Evolutionary conservation across 2,329 filamentous ascomycete genomes (phyloP).

Genomic region (Hortaea werneckii): DNA sequence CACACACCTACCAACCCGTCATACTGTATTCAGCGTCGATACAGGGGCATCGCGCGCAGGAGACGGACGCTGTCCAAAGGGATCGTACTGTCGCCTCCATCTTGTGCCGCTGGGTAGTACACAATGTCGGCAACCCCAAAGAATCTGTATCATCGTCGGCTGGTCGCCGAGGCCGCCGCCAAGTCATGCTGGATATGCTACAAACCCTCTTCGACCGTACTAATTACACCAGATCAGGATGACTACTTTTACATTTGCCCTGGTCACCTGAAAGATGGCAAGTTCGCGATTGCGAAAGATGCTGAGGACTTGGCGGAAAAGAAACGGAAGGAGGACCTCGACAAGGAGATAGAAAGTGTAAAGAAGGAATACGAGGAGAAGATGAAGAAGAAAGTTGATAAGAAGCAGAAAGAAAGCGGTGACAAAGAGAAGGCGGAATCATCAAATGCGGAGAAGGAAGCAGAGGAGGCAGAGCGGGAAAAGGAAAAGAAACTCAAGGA

Average conservation of each 20-base stretch:
- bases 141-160: conserved; percentile 77
- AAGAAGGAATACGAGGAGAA: conserved; percentile 43
- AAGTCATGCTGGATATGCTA: conserved; percentile 88
- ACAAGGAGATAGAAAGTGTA: conserved; percentile 38
- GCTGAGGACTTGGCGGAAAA: conserved; percentile 49
- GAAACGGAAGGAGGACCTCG: conserved; percentile 43
- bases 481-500: conserved; percentile 34
- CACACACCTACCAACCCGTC: no score
- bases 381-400: conserved; percentile 33
- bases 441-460: conserved; percentile 74
- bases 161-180: conserved; percentile 71
- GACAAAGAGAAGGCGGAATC: conserved; percentile 57
- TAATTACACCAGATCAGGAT: conserved; percentile 84
- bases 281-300: conserved; percentile 66
- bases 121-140: conserved; percentile 4
- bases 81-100: no score
- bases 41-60: no score
- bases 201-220: conserved; percentile 74
- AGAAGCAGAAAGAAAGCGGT: conserved; percentile 47
- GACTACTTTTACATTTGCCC: conserved; percentile 81
- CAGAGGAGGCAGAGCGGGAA: conserved; percentile 36
- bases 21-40: no score
- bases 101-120: no score
- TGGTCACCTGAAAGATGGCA: conserved; percentile 68
- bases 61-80: no score